These are phyloP conservation scores for Wakefieldia striispora DNA, from an alignment of 768 basidiomycete genomes.

Conservation along the genomic window DNA sequence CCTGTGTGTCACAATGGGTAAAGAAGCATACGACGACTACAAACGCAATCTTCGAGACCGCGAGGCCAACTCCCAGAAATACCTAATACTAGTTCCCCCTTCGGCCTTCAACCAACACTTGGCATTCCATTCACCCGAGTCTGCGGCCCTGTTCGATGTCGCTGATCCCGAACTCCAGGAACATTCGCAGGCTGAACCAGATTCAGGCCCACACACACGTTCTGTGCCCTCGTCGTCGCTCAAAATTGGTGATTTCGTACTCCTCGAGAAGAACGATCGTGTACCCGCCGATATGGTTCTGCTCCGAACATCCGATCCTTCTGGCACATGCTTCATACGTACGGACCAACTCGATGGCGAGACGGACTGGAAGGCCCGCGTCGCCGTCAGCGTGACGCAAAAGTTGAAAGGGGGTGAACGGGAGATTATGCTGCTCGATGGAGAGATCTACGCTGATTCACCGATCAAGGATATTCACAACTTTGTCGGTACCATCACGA, in stretches of 20 bases:
- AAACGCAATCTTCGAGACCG: conserved; percentile 88
- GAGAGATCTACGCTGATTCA: conserved; percentile 92
- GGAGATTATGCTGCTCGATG: conserved; percentile 62
- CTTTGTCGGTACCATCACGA: conserved; percentile 90
- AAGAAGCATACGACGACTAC: conserved; percentile 99
- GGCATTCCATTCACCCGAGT: conserved; percentile 13
- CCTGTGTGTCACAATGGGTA: conserved; percentile 92
- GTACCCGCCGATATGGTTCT: conserved; percentile 94
- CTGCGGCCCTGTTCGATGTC: conserved; percentile 17
- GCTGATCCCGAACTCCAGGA: conserved; percentile 21
- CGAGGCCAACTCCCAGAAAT: conserved; percentile 93
- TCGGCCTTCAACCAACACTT: conserved; percentile 30
- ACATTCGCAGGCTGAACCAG: conserved; percentile 15
- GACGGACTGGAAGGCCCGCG: conserved; percentile 97
- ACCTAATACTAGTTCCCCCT: conserved; percentile 72
- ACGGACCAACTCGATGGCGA: conserved; percentile 99
- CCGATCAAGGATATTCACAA: conserved; percentile 97
- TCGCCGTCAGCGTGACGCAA: conserved; percentile 55
- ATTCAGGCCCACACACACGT: conserved; percentile 55
- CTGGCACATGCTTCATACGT: conserved; percentile 94
- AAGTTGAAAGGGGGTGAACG: conserved; percentile 37
- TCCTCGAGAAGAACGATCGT: conserved; percentile 94
- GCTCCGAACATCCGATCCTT: conserved; percentile 81
- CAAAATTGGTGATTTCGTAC: conserved; percentile 86
- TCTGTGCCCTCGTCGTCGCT: conserved; percentile 86